Base-by-base conservation (phyloP, 805 yeast species). In the Kregervanrija delftensis region DNA sequence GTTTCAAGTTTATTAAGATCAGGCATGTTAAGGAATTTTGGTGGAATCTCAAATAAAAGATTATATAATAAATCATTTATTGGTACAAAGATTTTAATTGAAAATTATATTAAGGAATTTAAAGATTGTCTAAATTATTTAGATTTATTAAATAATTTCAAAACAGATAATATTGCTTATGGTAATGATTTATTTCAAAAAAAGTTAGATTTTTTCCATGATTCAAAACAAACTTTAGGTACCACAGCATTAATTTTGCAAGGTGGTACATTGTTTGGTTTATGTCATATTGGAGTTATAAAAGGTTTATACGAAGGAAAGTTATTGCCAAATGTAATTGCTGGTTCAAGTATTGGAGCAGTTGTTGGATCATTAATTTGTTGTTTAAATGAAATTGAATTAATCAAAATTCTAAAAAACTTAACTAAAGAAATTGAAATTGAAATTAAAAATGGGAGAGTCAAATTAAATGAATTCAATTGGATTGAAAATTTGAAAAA, bases 261-360 rank as follows among this genome's bases (percentile, higher is more conserved):
- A 64, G 99, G 99, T 30, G 98, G 99, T 2, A 85, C 97, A 0
- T 66, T 93, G 16, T 93, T 91, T 66, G 98, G 99, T 0, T 67
- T 93, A 49, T 90, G 96, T 56, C 99, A 93, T 62, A 60, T 93
- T 33, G 99, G 99, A 2, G 96, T 90, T 1, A 86, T 91, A 8
- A 83, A 84, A 50, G 91, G 93, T 0, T 68, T 93, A n/a, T 76
- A 83, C 48, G 74, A 75, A 51, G 80, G 83, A 50, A 83, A 85
- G 1, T 65, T 90, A 34, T 68, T 93, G 42, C 99, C 99, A 0
- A 68, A 84, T 36, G 85, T 93, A 2, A 79, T 91, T 16, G 86
- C 91, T 6, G 99, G 99, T 0, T 84, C 90, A 46, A 93, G 96
- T 0, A 85, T 88, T 48, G 99, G 99, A 1, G 95, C 98, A 0